Evolutionary conservation across 192 early-diverging fungal species (phyloP).

Genomic region (Chytriomyces sp.): DNA sequence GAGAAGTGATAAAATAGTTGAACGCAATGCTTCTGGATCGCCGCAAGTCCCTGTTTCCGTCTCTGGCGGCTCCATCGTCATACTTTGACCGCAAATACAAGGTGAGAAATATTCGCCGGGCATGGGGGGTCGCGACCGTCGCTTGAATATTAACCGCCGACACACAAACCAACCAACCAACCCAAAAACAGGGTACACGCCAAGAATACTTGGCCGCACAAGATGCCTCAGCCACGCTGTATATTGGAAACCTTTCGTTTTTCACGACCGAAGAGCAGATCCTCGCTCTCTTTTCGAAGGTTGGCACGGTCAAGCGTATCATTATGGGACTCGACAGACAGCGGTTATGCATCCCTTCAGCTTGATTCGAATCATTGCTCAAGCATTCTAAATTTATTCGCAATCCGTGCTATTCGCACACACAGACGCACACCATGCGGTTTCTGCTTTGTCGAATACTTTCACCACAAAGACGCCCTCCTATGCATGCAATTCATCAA

Average conservation of each 20-base stretch:
- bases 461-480: constrained; percentile 85
- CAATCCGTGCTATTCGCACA: no score
- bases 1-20: neutral
- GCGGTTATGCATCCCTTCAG: neutral
- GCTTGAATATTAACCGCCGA: neutral
- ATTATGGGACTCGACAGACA: constrained; percentile 96
- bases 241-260: constrained; percentile 96
- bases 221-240: constrained; percentile 75
- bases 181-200: constrained; percentile 30
- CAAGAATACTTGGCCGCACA: constrained; percentile 41
- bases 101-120: neutral
- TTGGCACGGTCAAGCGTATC: constrained; percentile 96
- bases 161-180: neutral
- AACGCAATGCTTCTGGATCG: neutral
- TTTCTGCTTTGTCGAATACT: constrained; percentile 99
- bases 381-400: no score
- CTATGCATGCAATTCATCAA: constrained; percentile 94
- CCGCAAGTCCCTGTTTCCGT: constrained; percentile 28
- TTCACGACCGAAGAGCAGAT: constrained; percentile 99
- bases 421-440: constrained; percentile 94
- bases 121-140: neutral
- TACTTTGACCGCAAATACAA: constrained; percentile 39
- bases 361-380: no score
- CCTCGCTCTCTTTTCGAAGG: constrained; percentile 92
- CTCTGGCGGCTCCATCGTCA: constrained; percentile 29